These are phyloP conservation scores for Nothophytophthora sp. DNA, from an alignment of 352 stramenopile species.

Conservation along the genomic window DNA sequence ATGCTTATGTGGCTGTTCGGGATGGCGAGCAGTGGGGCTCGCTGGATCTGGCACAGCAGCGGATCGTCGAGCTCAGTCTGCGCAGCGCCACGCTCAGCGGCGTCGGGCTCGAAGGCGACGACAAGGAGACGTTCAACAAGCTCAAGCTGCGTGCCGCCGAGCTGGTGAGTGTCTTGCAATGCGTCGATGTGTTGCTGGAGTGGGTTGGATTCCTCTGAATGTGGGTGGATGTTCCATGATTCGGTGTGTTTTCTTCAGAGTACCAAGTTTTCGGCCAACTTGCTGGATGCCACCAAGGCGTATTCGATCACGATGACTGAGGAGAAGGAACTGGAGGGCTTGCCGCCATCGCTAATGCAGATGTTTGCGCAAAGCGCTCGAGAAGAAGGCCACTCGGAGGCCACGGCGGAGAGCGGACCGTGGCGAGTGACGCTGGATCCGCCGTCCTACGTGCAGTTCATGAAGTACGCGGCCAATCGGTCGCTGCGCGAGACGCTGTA, in stretches of 20 bases:
- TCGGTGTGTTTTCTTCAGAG: conserved; percentile 46
- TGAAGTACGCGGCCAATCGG: conserved; percentile 94
- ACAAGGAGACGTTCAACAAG: conserved; percentile 95
- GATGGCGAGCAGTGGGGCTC: conserved; percentile 56
- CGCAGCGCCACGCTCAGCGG: conserved; percentile 90
- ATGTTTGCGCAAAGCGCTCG: conserved; percentile 91
- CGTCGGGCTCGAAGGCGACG: conserved; percentile 91
- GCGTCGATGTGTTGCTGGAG: background rate
- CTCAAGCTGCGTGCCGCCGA: conserved; percentile 94
- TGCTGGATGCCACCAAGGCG: conserved; percentile 97
- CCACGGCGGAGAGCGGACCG: conserved; percentile 84
- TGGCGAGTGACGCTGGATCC: conserved; percentile 96
- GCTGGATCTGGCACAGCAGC: conserved; percentile 65
- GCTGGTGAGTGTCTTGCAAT: conserved; percentile 43
- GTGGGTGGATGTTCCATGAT: no score
- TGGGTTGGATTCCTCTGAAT: background rate
- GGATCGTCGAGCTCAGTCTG: conserved; percentile 91
- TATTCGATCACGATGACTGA: conserved; percentile 91
- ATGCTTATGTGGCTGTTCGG: conserved; percentile 87
- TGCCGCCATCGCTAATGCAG: conserved; percentile 91
- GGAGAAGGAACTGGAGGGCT: conserved; percentile 83
- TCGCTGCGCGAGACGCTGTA: conserved; percentile 94
- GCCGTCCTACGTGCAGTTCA: conserved; percentile 94
- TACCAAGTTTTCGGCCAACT: conserved; percentile 97
- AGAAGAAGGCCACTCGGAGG: conserved; percentile 55